Base-by-base conservation (phyloP, 2,329 filamentous ascomycete species). In the Sporothrix pallida region DNA sequence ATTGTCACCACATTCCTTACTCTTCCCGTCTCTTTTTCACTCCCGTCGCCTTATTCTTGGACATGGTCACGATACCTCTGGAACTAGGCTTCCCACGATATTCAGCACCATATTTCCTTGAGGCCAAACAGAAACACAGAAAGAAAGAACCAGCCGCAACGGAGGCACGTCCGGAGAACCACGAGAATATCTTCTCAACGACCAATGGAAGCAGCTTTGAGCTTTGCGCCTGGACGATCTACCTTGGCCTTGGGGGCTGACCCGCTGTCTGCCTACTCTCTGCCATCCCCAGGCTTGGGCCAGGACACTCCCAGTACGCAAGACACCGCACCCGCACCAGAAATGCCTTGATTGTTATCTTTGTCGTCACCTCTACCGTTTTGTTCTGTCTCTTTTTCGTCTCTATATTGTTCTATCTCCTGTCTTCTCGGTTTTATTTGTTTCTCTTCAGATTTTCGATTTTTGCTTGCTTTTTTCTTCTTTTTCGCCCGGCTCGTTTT, bases 291-390 rank as follows among this genome's bases (percentile, higher is more conserved):
- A 12, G 73, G 65, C 8, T 44, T 73, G 3, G 46, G 65, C 70
- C 76, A 75, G 42, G 75, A 75, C 67, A 75, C 72, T 71, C 74
- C 74, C 65, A 74, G 76, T 77, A 77, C 52, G 76, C 71, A 70
- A 52, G 50, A 70, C 13, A 44, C 26, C 48, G n/a, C 52, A 70
- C 46, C 52, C 67, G 17, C 52, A 26, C 37, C 50, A 70, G 52
- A 31, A 46, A 46, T 70, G 52, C 42, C 46, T 48, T 26, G 17
- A 50, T 46, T 69, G 20, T 56, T 72, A n/a, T 67, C 1, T 48
- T 17, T 26, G 8, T 48, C 42, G 70, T 31, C 67, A 6, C 31
- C 31, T 37, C 31, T 37, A 37, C 31, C 26, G 10, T 44, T 37
- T 50, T 69, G 42, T 44, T 72, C 31, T 31, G 31, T 42, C 23